Conservation (phyloP, 345 rosid genomes). For the Murraya paniculata region DNA sequence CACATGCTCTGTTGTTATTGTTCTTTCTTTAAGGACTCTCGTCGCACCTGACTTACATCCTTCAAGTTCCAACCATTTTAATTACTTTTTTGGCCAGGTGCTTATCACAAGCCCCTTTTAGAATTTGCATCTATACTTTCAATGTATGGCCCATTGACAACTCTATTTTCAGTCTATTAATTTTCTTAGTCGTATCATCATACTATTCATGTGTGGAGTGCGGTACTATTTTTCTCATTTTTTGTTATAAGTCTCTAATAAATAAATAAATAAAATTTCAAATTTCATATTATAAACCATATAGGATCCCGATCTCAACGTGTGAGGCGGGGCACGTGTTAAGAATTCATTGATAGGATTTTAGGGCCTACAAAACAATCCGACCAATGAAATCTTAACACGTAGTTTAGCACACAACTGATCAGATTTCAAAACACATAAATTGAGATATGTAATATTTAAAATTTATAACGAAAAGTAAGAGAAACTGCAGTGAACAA, state of each 20-base stretch:
- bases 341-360: too few species aligned
- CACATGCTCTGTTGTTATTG: conserved; percentile 33
- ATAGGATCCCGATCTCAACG: too few species aligned
- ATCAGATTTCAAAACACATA: too few species aligned
- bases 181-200: too few species aligned
- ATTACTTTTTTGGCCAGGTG: neutral
- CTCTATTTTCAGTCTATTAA: neutral
- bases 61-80: conserved; percentile 2
- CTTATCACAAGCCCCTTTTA: neutral
- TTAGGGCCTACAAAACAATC: too few species aligned
- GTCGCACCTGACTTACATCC: neutral
- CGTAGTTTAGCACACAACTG: rapidly evolving
- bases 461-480: too few species aligned
- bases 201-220: too few species aligned
- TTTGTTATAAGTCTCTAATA: neutral
- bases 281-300: rapidly evolving
- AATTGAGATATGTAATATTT: neutral
- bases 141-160: conserved; percentile 18
- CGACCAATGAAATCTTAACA: too few species aligned
- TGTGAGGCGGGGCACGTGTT: too few species aligned
- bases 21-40: neutral
- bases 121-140: neutral
- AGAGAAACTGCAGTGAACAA: neutral
- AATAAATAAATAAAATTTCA: too few species aligned
- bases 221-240: neutral